These are phyloP conservation scores for Dianthus caryophyllus DNA, from an alignment of 148 eudicot species.

Conservation along the genomic window DNA sequence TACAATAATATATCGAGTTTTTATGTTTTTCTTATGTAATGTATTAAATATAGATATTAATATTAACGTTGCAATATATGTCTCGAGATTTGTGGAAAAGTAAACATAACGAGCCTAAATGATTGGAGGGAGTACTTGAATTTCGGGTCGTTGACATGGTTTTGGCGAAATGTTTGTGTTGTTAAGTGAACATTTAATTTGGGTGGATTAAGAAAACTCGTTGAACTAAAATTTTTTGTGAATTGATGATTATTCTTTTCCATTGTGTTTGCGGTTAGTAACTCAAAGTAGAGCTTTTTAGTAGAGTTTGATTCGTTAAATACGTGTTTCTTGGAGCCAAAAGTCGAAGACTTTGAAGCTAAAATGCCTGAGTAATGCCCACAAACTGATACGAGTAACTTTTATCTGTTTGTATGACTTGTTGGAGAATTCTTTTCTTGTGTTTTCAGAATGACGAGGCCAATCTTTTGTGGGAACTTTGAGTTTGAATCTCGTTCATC, in stretches of 20 bases:
- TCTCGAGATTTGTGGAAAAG: no score
- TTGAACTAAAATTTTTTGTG: no score
- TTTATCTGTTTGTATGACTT: not conserved
- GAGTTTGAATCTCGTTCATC: slow-evolving; percentile 54
- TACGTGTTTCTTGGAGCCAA: not conserved
- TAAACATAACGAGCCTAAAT: no score
- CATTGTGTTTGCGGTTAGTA: not conserved
- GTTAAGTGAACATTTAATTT: no score
- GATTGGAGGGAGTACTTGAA: no score
- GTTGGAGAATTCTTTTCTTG: not conserved
- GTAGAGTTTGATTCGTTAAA: not conserved
- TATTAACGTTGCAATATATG: no score
- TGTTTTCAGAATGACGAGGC: slow-evolving; percentile 40
- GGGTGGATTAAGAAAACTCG: no score
- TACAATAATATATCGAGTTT: no score
- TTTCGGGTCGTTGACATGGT: no score
- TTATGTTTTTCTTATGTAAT: no score
- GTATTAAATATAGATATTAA: no score
- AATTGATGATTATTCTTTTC: not conserved
- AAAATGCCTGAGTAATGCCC: not conserved
- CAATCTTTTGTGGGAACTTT: slow-evolving; percentile 60
- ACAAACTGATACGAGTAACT: not conserved
- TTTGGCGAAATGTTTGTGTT: no score
- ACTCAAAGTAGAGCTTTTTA: not conserved
- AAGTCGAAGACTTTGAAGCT: not conserved